phyloP scores from a whole-genome alignment of 164 flowering plant species.

The Buxus sempervirens region DNA sequence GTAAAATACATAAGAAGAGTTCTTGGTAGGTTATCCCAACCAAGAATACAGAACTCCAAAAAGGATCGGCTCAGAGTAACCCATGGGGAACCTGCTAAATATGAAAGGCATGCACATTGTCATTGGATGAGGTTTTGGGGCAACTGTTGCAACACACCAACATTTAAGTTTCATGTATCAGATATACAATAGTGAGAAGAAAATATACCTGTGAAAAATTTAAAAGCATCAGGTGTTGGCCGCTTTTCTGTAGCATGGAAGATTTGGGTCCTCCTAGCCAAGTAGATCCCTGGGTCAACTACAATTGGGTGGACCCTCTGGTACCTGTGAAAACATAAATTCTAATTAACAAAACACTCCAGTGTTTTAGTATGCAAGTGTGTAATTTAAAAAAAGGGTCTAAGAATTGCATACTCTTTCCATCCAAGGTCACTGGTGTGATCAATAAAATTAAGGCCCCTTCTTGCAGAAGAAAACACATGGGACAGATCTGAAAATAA shows the following conservation, averaged over 20 bases:
- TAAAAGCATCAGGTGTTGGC: conserved; percentile 81
- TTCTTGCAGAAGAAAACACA: conserved; percentile 72
- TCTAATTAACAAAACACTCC: background rate
- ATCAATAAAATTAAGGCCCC: conserved; percentile 65
- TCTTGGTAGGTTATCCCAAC: conserved; percentile 89
- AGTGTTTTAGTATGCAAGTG: background rate
- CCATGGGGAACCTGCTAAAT: conserved; percentile 48
- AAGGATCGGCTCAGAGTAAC: background rate
- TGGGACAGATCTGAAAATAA: conserved; percentile 71
- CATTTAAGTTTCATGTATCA: background rate
- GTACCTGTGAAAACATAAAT: conserved; percentile 33
- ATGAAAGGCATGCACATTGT: conserved; percentile 5
- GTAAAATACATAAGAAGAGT: background rate
- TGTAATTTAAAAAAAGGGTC: conserved; percentile 11
- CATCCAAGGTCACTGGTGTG: background rate
- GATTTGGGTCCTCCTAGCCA: conserved; percentile 72
- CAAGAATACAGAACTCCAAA: background rate
- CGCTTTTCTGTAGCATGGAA: conserved; percentile 85
- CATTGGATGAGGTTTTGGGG: background rate
- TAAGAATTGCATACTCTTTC: conserved; percentile 51
- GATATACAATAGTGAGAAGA: background rate
- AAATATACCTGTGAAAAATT: conserved; percentile 77
- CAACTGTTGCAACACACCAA: background rate
- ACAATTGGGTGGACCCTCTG: conserved; percentile 69
- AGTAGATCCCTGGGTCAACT: conserved; percentile 77